Evolutionary conservation across 108 stramenopile species (phyloP).

Genomic region (Cyclotella distinguenda): DNA sequence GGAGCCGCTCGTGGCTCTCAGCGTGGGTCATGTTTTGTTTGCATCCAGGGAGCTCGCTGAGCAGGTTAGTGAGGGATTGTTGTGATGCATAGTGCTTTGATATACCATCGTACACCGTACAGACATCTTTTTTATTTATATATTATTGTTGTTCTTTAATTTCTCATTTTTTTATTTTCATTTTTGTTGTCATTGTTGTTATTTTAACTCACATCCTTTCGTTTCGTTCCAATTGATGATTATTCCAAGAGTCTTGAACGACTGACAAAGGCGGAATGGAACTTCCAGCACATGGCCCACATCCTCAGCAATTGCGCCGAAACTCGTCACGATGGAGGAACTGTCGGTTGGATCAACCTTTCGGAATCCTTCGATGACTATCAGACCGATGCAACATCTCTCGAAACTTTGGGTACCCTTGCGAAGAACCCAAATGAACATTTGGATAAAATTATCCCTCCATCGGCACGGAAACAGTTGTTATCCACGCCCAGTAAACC

Average conservation of each 20-base stretch:
- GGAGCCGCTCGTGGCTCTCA: slow-evolving; percentile 65
- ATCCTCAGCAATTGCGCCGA: slow-evolving; percentile 52
- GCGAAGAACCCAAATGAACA: slow-evolving; percentile 58
- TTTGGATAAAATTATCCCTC: slow-evolving; percentile 63
- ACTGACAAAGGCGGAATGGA: slow-evolving; percentile 45
- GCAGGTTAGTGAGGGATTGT: slow-evolving; percentile 5
- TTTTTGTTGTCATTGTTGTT: neutral
- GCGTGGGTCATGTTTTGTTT: slow-evolving; percentile 64
- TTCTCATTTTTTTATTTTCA: neutral
- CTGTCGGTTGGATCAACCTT: slow-evolving; percentile 58
- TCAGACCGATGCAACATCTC: neutral
- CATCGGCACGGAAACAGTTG: slow-evolving; percentile 38
- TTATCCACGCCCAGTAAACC: slow-evolving; percentile 47
- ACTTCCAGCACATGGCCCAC: slow-evolving; percentile 55
- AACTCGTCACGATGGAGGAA: slow-evolving; percentile 54
- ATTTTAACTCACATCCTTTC: neutral
- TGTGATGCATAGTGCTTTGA: neutral
- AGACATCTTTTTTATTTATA: no score
- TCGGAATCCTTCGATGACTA: slow-evolving; percentile 22
- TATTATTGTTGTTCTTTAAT: neutral
- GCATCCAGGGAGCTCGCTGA: slow-evolving; percentile 51
- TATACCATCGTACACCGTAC: neutral
- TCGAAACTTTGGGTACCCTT: neutral
- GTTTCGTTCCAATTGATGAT: neutral
- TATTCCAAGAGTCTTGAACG: slow-evolving; percentile 23